phyloP scores from a whole-genome alignment of 2,329 filamentous ascomycete species.

The Periconia macrospinosa region DNA sequence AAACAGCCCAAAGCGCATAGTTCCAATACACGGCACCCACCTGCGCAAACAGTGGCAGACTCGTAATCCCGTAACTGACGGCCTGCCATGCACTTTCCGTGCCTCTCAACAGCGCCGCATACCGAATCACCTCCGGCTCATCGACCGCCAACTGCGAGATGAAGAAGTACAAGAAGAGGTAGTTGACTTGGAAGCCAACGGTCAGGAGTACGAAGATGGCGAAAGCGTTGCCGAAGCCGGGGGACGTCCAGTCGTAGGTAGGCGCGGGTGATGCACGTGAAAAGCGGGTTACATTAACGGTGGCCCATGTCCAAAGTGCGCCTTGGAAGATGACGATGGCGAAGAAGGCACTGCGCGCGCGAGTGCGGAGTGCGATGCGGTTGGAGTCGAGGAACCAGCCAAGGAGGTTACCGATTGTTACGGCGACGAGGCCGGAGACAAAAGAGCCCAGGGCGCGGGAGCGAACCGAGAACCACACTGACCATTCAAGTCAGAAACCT shows the following conservation, averaged over 20 bases:
- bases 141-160: slow-evolving; percentile 65
- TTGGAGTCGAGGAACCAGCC: slow-evolving; percentile 67
- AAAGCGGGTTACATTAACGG: slow-evolving; percentile 65
- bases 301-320: slow-evolving; percentile 73
- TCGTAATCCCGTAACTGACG: slow-evolving; percentile 69
- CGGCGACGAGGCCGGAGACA: slow-evolving; percentile 67
- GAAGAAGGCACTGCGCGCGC: slow-evolving; percentile 60
- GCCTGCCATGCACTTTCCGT: slow-evolving; percentile 75
- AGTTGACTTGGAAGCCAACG: slow-evolving; percentile 71
- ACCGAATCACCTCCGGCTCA: slow-evolving; percentile 67
- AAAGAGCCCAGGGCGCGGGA: slow-evolving; percentile 71
- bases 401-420: slow-evolving; percentile 66
- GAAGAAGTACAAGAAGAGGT: slow-evolving; percentile 74
- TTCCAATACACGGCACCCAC: slow-evolving; percentile 72
- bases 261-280: slow-evolving; percentile 53
- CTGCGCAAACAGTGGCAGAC: slow-evolving; percentile 63
- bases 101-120: slow-evolving; percentile 67
- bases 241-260: slow-evolving; percentile 66
- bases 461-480: slow-evolving; percentile 70
- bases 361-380: slow-evolving; percentile 55
- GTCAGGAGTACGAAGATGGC: slow-evolving; percentile 69
- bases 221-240: slow-evolving; percentile 68
- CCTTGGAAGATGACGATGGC: slow-evolving; percentile 62
- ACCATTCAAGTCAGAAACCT: no score
- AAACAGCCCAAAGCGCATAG: slow-evolving; percentile 67